phyloP scores from a whole-genome alignment of 1,284 basidiomycete species.

The Trametes versicolor region DNA sequence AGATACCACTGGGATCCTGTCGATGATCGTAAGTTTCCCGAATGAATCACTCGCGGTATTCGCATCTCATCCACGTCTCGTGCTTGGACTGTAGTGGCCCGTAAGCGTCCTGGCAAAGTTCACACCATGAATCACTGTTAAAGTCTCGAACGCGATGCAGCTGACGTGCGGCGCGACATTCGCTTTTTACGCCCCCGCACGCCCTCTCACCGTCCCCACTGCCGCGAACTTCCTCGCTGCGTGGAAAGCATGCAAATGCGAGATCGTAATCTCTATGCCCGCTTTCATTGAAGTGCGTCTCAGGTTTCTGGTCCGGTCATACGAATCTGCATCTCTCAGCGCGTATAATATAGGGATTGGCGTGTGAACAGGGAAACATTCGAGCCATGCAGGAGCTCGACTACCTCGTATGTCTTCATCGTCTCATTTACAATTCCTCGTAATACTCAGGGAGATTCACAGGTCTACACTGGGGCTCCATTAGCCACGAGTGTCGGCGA shows the following conservation, averaged over 20 bases:
- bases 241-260: slow-evolving; percentile 29
- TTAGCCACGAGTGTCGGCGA: slow-evolving; percentile 34
- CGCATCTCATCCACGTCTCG: neutral
- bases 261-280: slow-evolving; percentile 41
- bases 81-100: neutral
- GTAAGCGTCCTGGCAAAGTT: too few species aligned
- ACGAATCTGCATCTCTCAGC: neutral
- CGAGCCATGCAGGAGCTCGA: slow-evolving; percentile 19
- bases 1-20: slow-evolving; percentile 30
- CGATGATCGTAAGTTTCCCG: slow-evolving; percentile 8
- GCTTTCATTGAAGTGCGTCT: slow-evolving; percentile 43
- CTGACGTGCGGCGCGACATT: slow-evolving; percentile 40
- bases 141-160: too few species aligned
- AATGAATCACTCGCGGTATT: neutral
- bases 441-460: neutral
- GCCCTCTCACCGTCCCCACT: slow-evolving; percentile 39
- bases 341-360: slow-evolving; percentile 18
- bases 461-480: slow-evolving; percentile 33
- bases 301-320: too few species aligned
- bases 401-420: slow-evolving; percentile 21
- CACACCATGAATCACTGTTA: neutral
- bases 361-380: slow-evolving; percentile 17
- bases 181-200: slow-evolving; percentile 37
- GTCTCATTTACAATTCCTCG: neutral
- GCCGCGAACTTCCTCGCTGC: slow-evolving; percentile 39